These are phyloP conservation scores for Botrytis elliptica DNA, from an alignment of 2,329 filamentous ascomycete species.

Conservation along the genomic window DNA sequence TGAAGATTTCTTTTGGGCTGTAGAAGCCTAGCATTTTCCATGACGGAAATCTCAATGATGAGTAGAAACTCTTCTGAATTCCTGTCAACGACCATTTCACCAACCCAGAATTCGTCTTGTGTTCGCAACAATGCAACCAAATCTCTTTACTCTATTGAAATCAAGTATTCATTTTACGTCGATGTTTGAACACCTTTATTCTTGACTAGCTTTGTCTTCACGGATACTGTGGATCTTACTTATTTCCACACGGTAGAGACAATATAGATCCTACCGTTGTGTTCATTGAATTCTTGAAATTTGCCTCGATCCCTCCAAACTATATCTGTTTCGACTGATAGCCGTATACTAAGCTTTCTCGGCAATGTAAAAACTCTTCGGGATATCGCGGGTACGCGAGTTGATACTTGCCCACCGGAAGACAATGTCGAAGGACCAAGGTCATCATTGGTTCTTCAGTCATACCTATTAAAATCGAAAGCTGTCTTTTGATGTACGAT, in stretches of 20 bases:
- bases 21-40: neutral
- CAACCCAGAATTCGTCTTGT: neutral
- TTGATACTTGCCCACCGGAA: neutral
- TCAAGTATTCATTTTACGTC: neutral
- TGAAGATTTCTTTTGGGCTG: too few species aligned
- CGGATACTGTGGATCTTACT: neutral
- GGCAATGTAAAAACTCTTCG: neutral
- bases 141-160: neutral
- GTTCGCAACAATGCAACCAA: neutral
- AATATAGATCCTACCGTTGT: neutral
- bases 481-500: neutral
- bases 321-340: neutral
- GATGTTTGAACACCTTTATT: neutral
- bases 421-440: neutral
- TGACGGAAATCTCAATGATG: neutral
- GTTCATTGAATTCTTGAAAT: neutral
- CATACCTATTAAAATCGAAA: neutral
- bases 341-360: neutral
- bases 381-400: too few species aligned
- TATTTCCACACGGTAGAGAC: neutral
- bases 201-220: neutral
- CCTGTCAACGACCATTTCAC: neutral
- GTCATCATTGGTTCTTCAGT: neutral
- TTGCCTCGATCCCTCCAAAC: neutral
- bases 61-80: neutral